Evolutionary conservation across 2,329 filamentous ascomycete species (phyloP), one percentile per base, ranked within the genome.

Genomic region (Exserohilum rostratum): DNA sequence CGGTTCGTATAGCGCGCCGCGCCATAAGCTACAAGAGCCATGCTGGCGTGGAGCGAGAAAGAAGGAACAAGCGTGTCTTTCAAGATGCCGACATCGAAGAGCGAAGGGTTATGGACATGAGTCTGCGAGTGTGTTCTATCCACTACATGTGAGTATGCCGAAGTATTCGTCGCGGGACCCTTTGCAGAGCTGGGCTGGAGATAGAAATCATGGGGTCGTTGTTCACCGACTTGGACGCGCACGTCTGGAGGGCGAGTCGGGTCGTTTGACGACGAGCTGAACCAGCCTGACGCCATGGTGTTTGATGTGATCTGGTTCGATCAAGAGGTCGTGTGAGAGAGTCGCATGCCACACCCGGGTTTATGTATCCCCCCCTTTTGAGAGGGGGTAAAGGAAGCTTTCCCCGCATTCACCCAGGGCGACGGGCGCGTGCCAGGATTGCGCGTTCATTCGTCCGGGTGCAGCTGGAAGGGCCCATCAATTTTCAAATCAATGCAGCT

Each of bases 51-150:
- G 0, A 86, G 71, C 0, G 78, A 77, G 33, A 86, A 73, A 0
- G 83, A 85, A 0, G 84, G 84, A 3, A 84, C 73, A 2, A 86
- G 68, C 2, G 82, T 81, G 15, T 82, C 78, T 59, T 79, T 79
- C 18, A 85, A 62, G 43, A 86, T 80, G 9, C 83, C 83, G 6
- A 85, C 69, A 52, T 75, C 70, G 34, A 75, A 75, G 10, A 74
- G 53, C 1, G 70, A 72, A 6, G 64, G 64, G 20, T 58, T 64
- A 30, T 71, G 63, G 10, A 71, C 61, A 49, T 75, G 72, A 1
- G 61, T 67, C 44, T 68, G 69, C 1, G 72, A 75, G 40, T 75
- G 72, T 12, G 64, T 67, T 5, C 53, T 58, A 48, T 75, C 71
- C 30, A 72, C 56, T 22, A 61, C 56, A 9, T 51, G 59, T 3